Evolutionary conservation across 257 asterid species (phyloP), one percentile per base, ranked within the genome.

Genomic region (Craterostigma plantagineum): DNA sequence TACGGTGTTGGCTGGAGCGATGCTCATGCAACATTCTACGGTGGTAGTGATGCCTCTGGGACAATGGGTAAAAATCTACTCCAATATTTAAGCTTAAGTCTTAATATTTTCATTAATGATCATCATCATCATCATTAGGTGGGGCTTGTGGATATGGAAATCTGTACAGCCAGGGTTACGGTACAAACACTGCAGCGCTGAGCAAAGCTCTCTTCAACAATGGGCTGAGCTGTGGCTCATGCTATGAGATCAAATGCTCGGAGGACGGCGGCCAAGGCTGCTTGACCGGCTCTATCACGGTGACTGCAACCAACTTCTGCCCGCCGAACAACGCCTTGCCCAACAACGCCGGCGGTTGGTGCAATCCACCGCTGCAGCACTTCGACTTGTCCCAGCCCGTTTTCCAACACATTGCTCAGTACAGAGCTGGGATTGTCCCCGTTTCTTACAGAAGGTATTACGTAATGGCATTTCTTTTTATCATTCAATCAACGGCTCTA

Each of bases 391-490:
- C 45, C 2, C 15, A 41, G 45, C 45, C 45, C 15, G 17, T 41
- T 14, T 41, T 41, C 16, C 45, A 41, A 14, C 45, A 14, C 10
- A 41, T 41, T 9, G 45, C 45, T 14, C 16, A 11, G 15, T 41
- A 41, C 45, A 41, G 45, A 41, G 45, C 45, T 14, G 45, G 45
- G 17, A 41, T 41, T 17, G 45, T 41, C 3, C 45, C 45, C 45
- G 45, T 41, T 17, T 14, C 45, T 41, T 41, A 41, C 17, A 14
- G 45, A 11, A 11, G 45, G 45, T 41, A n/a, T n/a, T n/a, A n/a
- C n/a, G n/a, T 2, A 13, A 3, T 37, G 7, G 7, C 10, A 13
- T n/a, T 11, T 8, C 15, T n/a, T 41, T 14, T 11, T 41, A 1
- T 37, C 41, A 23, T 23, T 23, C 6, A 23, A 23, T 23, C 6